Conservation (phyloP, 768 basidiomycete genomes). For the Rhizopogon vinicolor region DNA sequence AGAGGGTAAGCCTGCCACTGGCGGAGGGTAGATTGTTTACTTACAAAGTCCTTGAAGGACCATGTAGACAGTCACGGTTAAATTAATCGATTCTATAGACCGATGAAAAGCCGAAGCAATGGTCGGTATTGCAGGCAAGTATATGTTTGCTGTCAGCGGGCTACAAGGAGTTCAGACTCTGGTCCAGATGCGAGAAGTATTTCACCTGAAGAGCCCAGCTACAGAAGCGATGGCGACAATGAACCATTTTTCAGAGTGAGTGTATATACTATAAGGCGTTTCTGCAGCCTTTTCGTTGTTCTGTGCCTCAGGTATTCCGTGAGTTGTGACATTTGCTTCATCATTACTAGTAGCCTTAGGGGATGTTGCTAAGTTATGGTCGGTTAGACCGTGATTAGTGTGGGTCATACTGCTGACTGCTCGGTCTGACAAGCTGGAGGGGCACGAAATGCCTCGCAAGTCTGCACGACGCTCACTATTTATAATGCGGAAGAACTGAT, state of each 20-base stretch:
- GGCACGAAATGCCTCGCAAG: not conserved
- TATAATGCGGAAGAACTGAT: not conserved
- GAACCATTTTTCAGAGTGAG: constrained; percentile 58
- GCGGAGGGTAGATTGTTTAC: constrained; percentile 5
- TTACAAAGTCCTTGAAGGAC: constrained; percentile 43
- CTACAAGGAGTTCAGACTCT: constrained; percentile 25
- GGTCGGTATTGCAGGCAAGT: constrained; percentile 74
- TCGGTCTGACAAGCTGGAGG: not conserved
- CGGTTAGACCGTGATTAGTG: not conserved
- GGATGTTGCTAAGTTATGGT: not conserved
- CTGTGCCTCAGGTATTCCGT: not conserved
- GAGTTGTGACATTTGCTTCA: too few species aligned
- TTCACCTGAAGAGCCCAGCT: constrained; percentile 61
- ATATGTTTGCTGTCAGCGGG: constrained; percentile 72
- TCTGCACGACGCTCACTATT: not conserved
- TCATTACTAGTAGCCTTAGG: not conserved
- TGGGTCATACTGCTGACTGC: not conserved
- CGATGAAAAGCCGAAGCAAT: constrained; percentile 56
- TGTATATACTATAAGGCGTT: constrained; percentile 45
- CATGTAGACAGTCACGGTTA: constrained; percentile 68
- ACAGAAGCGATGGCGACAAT: constrained; percentile 53
- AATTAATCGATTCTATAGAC: constrained; percentile 67
- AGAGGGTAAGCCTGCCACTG: not conserved
- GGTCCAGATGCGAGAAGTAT: not conserved
- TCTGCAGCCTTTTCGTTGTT: constrained; percentile 1